Conservation (phyloP, 345 rosid species). For the Salix koriyanagi region DNA sequence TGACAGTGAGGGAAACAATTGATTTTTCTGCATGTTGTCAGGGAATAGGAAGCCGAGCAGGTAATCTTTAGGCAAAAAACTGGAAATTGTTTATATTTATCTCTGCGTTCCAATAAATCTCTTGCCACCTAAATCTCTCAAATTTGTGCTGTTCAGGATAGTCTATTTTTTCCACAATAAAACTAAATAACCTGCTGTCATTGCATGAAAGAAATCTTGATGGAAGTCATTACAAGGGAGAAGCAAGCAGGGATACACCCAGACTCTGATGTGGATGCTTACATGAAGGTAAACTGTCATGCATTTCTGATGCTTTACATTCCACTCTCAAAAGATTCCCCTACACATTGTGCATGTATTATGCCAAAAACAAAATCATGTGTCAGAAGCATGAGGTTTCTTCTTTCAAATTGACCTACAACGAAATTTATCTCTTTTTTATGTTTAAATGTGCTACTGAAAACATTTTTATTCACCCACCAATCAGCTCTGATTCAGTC, state of each 20-base stretch:
- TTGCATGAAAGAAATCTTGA: conserved; percentile 17
- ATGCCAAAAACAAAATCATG: too few relatives aligned
- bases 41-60: conserved; percentile 35
- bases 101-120: not conserved
- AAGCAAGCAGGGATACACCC: conserved; percentile 31
- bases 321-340: too few relatives aligned
- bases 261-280: conserved; percentile 34
- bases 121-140: not conserved
- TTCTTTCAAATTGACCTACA: too few relatives aligned
- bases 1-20: conserved; percentile 36
- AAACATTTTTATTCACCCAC: too few relatives aligned
- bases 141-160: not conserved
- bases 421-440: too few relatives aligned
- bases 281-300: conserved; percentile 30
- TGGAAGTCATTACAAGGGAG: conserved; percentile 29
- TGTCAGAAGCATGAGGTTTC: not conserved
- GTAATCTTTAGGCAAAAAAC: conserved; percentile 9
- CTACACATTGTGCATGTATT: too few relatives aligned
- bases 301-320: too few relatives aligned
- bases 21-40: conserved; percentile 39
- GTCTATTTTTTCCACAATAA: too few relatives aligned
- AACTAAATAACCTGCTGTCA: too few relatives aligned
- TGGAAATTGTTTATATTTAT: too few relatives aligned
- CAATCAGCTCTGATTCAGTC: not conserved
- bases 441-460: too few relatives aligned